A percentile compares a stretch with the other conserved stretches of the same genome.
Evolutionary conservation across 2,329 filamentous ascomycete species (phyloP).

Genomic region (Aschersonia sp.): DNA sequence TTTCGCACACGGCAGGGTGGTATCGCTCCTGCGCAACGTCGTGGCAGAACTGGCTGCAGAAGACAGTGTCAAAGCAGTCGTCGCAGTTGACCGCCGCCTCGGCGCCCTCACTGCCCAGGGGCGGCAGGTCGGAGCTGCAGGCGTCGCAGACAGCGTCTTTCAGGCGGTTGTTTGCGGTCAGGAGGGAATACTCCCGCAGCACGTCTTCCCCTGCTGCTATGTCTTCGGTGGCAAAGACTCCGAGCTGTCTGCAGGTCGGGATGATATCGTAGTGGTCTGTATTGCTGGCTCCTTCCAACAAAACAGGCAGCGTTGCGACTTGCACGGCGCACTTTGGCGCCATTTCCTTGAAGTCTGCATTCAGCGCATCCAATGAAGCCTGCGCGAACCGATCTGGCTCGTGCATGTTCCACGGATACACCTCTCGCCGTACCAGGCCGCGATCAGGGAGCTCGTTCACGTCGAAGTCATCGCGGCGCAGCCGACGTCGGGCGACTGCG

Average conservation of each 20-base stretch:
- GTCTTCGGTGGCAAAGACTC: slow-evolving; percentile 76
- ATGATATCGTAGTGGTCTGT: slow-evolving; percentile 34
- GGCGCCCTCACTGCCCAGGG: slow-evolving; percentile 30
- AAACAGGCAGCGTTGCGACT: slow-evolving; percentile 58
- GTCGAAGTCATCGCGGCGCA: slow-evolving; percentile 30
- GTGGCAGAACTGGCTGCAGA: slow-evolving; percentile 46
- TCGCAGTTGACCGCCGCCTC: slow-evolving; percentile 33
- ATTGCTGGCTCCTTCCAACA: slow-evolving; percentile 42
- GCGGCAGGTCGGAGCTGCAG: slow-evolving; percentile 61
- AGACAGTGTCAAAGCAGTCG: slow-evolving; percentile 51
- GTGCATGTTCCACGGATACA: slow-evolving; percentile 55
- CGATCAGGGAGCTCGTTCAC: slow-evolving; percentile 49
- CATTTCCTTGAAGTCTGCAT: slow-evolving; percentile 49
- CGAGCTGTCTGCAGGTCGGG: slow-evolving; percentile 60
- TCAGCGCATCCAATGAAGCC: slow-evolving; percentile 57
- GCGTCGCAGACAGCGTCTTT: slow-evolving; percentile 84
- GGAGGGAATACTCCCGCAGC: slow-evolving; percentile 66
- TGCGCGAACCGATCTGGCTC: slow-evolving; percentile 57
- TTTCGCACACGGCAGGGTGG: slow-evolving; percentile 51
- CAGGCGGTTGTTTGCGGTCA: slow-evolving; percentile 79
- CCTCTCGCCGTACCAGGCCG: slow-evolving; percentile 52
- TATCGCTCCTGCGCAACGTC: slow-evolving; percentile 43
- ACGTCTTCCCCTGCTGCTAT: slow-evolving; percentile 64
- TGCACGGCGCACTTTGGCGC: slow-evolving; percentile 73
- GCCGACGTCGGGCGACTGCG: slow-evolving; percentile 32